These are phyloP conservation scores for Debaryomyces hansenii DNA, from an alignment of 805 yeast species.

Conservation along the genomic window DNA sequence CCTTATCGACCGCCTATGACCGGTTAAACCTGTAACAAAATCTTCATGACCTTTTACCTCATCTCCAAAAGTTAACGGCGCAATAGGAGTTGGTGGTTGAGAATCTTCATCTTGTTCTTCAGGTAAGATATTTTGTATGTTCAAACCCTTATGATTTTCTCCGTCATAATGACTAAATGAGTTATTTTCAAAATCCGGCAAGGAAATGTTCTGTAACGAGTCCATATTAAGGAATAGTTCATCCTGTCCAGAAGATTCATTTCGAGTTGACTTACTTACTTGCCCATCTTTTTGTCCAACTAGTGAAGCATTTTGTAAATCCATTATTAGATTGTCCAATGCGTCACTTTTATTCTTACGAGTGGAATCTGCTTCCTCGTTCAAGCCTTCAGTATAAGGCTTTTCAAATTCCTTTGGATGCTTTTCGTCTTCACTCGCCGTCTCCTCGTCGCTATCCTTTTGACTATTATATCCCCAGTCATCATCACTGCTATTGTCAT, in stretches of 20 bases:
- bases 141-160: constrained; percentile 3
- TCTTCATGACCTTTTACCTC: constrained; percentile 22
- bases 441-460: neutral
- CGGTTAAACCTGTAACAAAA: constrained; percentile 21
- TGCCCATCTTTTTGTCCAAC: constrained; percentile 2
- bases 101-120: constrained; percentile 10
- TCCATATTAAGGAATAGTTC: constrained; percentile 20
- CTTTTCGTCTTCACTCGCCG: neutral
- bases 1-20: constrained; percentile 33
- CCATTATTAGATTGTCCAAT: constrained; percentile 38
- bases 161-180: constrained; percentile 10
- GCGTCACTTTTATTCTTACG: constrained; percentile 24
- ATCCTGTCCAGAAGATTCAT: neutral
- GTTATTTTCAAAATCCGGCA: constrained; percentile 29
- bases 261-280: neutral
- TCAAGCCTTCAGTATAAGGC: neutral
- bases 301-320: constrained; percentile 25
- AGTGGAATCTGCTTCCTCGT: neutral
- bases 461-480: neutral
- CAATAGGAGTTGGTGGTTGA: constrained; percentile 21
- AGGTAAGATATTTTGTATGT: neutral
- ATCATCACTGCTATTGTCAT: constrained; percentile 5
- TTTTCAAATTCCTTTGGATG: neutral
- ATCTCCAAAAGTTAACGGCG: constrained; percentile 21
- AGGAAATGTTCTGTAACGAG: constrained; percentile 20